Conservation (phyloP, 2,329 filamentous ascomycete genomes). For the Hypoxylon sp. region DNA sequence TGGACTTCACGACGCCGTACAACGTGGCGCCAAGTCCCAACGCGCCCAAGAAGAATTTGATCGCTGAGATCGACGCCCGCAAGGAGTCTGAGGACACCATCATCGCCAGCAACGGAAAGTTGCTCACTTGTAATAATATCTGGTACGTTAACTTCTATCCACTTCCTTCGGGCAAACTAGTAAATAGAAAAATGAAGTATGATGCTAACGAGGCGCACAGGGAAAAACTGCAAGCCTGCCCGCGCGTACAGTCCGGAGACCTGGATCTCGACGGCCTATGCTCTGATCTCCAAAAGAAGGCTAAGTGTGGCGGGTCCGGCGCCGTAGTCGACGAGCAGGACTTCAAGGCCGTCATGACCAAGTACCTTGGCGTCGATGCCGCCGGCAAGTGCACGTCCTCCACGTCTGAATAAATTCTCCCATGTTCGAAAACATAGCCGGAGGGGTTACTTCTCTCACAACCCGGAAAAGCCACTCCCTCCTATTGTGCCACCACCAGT, state of each 20-base stretch:
- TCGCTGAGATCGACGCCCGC: slow-evolving; percentile 81
- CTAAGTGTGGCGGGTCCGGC: slow-evolving; percentile 91
- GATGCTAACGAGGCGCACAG: slow-evolving; percentile 66
- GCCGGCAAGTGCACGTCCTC: slow-evolving; percentile 30
- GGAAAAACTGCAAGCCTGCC: slow-evolving; percentile 90
- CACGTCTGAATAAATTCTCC: not conserved
- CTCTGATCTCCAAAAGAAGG: slow-evolving; percentile 93
- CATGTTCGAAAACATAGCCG: slow-evolving; percentile 10
- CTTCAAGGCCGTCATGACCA: slow-evolving; percentile 82
- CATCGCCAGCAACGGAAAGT: slow-evolving; percentile 68
- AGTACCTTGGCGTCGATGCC: slow-evolving; percentile 66
- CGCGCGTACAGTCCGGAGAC: slow-evolving; percentile 88
- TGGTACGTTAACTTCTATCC: slow-evolving; percentile 74
- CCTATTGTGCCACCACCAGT: slow-evolving; percentile 41
- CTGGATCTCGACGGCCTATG: slow-evolving; percentile 95
- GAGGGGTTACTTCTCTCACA: not conserved
- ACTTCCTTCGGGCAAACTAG: not conserved
- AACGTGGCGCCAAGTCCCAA: slow-evolving; percentile 70
- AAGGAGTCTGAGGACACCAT: slow-evolving; percentile 80
- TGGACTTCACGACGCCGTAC: slow-evolving; percentile 85
- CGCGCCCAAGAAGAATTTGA: slow-evolving; percentile 70
- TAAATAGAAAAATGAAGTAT: not conserved
- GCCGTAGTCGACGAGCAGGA: slow-evolving; percentile 91
- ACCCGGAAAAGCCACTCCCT: slow-evolving; percentile 10
- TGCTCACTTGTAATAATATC: slow-evolving; percentile 89